A percentile compares a stretch with the other conserved stretches of the same genome.
phyloP scores from a whole-genome alignment of 2,329 filamentous ascomycete species.

The Trichoderma sp. region DNA sequence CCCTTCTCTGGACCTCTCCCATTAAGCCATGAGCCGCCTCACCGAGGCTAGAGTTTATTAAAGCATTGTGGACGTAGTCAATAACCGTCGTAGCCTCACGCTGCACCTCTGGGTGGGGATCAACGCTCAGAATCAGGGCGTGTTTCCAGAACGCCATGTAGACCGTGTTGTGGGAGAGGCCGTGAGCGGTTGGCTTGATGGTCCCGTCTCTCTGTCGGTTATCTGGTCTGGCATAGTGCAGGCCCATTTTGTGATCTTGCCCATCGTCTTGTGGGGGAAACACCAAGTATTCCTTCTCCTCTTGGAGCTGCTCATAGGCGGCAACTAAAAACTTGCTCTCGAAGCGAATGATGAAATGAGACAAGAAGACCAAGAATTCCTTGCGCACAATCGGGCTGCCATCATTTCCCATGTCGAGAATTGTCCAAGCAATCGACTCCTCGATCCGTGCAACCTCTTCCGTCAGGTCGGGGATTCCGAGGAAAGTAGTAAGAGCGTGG shows the following conservation, averaged over 20 bases:
- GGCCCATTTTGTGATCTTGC: conserved; percentile 58
- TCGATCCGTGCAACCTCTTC: conserved; percentile 89
- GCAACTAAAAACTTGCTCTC: conserved; percentile 89
- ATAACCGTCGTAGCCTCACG: conserved; percentile 80
- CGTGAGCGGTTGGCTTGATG: conserved; percentile 55
- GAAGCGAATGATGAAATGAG: conserved; percentile 84
- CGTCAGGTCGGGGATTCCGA: conserved; percentile 89
- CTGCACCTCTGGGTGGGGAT: conserved; percentile 91
- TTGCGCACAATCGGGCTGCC: conserved; percentile 92
- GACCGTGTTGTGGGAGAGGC: conserved; percentile 79
- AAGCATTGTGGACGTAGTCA: conserved; percentile 76
- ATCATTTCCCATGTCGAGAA: conserved; percentile 89
- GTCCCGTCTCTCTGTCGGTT: conserved; percentile 57
- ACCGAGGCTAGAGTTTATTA: conserved; percentile 76
- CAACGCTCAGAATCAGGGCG: conserved; percentile 82
- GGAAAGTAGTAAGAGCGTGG: conserved; percentile 88
- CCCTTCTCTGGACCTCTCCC: conserved; percentile 64
- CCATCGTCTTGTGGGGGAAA: conserved; percentile 56
- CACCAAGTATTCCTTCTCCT: conserved; percentile 71
- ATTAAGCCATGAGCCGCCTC: conserved; percentile 68
- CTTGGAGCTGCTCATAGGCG: conserved; percentile 84
- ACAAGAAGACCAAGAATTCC: conserved; percentile 90
- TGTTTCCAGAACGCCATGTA: conserved; percentile 96
- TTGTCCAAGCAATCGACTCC: conserved; percentile 82
- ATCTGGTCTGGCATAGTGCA: conserved; percentile 59